Base-by-base conservation (phyloP, 495 filamentous ascomycete genomes). In the Elasticomyces elasticus region DNA sequence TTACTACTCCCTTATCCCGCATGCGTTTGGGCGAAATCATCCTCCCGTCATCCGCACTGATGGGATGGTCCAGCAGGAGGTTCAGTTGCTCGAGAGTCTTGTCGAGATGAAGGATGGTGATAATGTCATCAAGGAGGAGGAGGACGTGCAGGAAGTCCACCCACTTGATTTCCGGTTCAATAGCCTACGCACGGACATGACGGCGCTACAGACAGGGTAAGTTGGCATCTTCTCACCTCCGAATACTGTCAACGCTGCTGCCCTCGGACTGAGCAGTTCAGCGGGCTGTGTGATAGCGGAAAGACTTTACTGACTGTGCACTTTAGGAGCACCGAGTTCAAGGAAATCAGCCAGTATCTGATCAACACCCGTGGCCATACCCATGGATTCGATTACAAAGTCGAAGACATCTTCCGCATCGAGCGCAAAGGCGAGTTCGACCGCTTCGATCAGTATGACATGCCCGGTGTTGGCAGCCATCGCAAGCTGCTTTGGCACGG, bases 401-500 rank as follows among this genome's bases (percentile, higher is more conserved):
- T 94, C n/a, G 70, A 85, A 49, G 73, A 83, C 45, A 91, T 95
- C 56, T 95, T 94, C 72, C 81, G 87, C 11, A 83, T 94, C 43
- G 80, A 86, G 53, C 82, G 88, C 6, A 56, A 76, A n/a, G 85
- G 85, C 38, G 89, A 94, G 66, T 64, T 69, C 15, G 79, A 82
- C 0, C 80, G 85, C 2, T 87, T 89, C 65, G 64, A 76, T 1
- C 67, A 76, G n/a, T 78, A 74, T 3, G 41, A 62, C 0, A 83
- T 68, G 58, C 65, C 76, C 22, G 71, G 65, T 24, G 38, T 66
- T 37, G 35, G 59, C 11, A 72, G 69, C 48, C 75, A 89, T 59
- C 79, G 83, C 26, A 78, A 83, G 22, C 79, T 94, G 10, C 75
- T 95, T 2, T 95, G 89, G 89, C 89, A 94, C 62, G 87, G 87